These are phyloP conservation scores for Fusarium bulbicola DNA, from an alignment of 2,329 filamentous ascomycete species.

Conservation along the genomic window DNA sequence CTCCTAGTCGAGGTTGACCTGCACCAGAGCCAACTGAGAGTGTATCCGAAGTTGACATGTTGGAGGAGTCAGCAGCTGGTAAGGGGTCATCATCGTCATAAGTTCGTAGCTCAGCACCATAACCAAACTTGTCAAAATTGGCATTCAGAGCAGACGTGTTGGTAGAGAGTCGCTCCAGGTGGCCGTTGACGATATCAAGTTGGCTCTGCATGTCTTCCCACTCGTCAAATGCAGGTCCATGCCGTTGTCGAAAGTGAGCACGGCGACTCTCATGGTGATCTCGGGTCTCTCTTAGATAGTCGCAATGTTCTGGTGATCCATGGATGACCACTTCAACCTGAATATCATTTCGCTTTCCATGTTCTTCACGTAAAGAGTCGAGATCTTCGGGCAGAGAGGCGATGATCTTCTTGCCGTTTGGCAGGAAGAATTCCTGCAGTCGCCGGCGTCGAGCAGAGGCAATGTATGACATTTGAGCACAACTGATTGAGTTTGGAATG, in stretches of 20 bases:
- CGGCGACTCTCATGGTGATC: conserved; percentile 61
- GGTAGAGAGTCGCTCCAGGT: conserved; percentile 63
- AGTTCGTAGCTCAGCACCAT: conserved; percentile 65
- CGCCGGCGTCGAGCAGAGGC: conserved; percentile 45
- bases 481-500: neutral
- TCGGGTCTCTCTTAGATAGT: conserved; percentile 60
- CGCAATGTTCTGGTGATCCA: conserved; percentile 59
- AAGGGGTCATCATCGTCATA: conserved; percentile 46
- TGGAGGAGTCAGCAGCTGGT: conserved; percentile 21
- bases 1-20: conserved; percentile 45
- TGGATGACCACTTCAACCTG: conserved; percentile 67
- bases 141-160: conserved; percentile 66
- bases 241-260: conserved; percentile 56
- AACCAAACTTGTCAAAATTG: conserved; percentile 72
- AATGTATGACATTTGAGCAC: conserved; percentile 33
- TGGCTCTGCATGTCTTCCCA: conserved; percentile 65
- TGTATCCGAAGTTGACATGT: conserved; percentile 35
- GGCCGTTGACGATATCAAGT: conserved; percentile 59
- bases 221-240: conserved; percentile 62
- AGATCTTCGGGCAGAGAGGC: conserved; percentile 66
- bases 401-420: conserved; percentile 64
- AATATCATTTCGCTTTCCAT: conserved; percentile 45
- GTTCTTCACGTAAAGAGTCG: conserved; percentile 55
- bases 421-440: conserved; percentile 63
- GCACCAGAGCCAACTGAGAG: conserved; percentile 38